These are phyloP conservation scores for Lichtheimia ornata DNA, from an alignment of 371 early-diverging fungal species.

Conservation along the genomic window DNA sequence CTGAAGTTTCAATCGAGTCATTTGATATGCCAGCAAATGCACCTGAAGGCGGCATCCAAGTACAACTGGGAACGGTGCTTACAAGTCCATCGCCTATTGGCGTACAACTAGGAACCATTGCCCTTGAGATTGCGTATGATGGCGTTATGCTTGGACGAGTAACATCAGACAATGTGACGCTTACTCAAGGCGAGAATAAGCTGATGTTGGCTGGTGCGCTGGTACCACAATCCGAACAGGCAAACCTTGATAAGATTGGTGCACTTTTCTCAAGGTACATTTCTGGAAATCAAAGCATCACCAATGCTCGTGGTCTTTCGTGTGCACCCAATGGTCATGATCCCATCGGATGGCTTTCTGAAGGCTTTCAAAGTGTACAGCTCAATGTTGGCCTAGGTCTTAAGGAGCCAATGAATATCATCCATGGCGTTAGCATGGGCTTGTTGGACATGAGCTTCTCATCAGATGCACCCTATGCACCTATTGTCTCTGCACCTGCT, in stretches of 20 bases:
- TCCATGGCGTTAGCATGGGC: slow-evolving; percentile 50
- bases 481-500: slow-evolving; percentile 38
- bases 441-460: slow-evolving; percentile 51
- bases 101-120: slow-evolving; percentile 52
- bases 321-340: slow-evolving; percentile 49
- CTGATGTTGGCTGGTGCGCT: slow-evolving; percentile 52
- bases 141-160: slow-evolving; percentile 50
- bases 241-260: slow-evolving; percentile 38
- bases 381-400: slow-evolving; percentile 46
- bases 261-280: slow-evolving; percentile 53
- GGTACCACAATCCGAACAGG: slow-evolving; percentile 40
- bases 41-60: slow-evolving; percentile 52
- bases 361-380: slow-evolving; percentile 47
- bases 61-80: slow-evolving; percentile 51
- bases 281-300: slow-evolving; percentile 40
- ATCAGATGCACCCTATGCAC: slow-evolving; percentile 41
- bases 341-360: slow-evolving; percentile 52
- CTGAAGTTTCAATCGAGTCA: slow-evolving; percentile 44
- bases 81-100: slow-evolving; percentile 57
- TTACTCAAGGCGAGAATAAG: slow-evolving; percentile 43
- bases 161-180: slow-evolving; percentile 39
- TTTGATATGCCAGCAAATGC: slow-evolving; percentile 56
- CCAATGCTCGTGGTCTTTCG: slow-evolving; percentile 52
- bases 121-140: slow-evolving; percentile 42
- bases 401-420: slow-evolving; percentile 42